Conservation (phyloP, 73 alveolate species). For the Stentor roeselii region DNA sequence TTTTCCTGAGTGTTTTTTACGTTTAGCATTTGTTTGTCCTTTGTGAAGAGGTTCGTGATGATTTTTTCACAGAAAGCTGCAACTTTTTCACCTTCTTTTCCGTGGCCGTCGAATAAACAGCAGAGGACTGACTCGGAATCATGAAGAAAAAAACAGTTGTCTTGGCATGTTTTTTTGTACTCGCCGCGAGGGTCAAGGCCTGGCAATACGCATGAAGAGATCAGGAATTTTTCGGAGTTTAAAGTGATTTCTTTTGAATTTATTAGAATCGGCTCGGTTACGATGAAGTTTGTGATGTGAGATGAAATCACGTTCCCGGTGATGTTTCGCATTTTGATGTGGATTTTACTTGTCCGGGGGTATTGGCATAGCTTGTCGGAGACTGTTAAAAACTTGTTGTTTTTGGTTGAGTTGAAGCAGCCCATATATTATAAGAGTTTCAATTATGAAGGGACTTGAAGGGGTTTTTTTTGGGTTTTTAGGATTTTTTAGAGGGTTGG, state of each 20-base stretch:
- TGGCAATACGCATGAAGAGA: slow-evolving; percentile 25
- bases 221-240: not conserved
- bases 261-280: slow-evolving; percentile 11
- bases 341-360: not conserved
- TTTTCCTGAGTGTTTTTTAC: not conserved
- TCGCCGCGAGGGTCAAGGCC: slow-evolving; percentile 30
- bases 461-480: too few relatives aligned
- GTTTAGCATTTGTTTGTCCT: not conserved
- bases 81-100: slow-evolving; percentile 28
- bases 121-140: not conserved
- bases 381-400: not conserved
- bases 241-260: not conserved
- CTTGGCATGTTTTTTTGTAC: slow-evolving; percentile 18
- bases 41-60: not conserved
- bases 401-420: not conserved
- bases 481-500: not conserved
- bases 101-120: slow-evolving; percentile 24
- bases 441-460: not conserved
- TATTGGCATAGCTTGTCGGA: not conserved
- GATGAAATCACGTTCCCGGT: not conserved
- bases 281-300: not conserved
- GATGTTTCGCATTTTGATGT: not conserved
- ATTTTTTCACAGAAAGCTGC: slow-evolving; percentile 14
- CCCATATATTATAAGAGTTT: not conserved
- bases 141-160: not conserved